Base-by-base conservation (phyloP, 179 eudicot species). In the Heliamphora pulchella region DNA sequence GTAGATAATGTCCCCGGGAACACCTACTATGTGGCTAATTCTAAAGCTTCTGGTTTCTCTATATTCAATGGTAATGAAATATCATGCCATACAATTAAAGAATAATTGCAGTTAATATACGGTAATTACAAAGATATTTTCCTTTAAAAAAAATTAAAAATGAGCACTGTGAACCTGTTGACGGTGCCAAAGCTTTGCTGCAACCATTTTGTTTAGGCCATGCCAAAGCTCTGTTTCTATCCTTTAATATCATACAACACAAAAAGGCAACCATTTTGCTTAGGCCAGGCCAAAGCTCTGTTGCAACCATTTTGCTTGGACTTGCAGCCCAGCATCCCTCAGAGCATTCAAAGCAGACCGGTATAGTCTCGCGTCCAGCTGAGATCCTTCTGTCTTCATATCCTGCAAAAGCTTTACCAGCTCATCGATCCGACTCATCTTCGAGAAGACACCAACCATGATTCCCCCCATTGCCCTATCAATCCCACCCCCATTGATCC, bases 361-460 rank as follows among this genome's bases (percentile, higher is more conserved):
- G 64, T 91, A 90, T 5, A 96, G 89, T 69, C 99, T 85, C 46
- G 63, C 89, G 79, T 96, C 99, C 81, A 94, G 53, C 54, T 63
- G 78, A 15, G 87, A 86, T 78, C 93, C 96, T 41, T 94, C 87
- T 0, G 71, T 80, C 68, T 88, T 92, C 93, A 94, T 86, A 82
- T 91, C 90, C 77, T 87, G 92, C 89, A 96, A 77, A 18, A 96
- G 90, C 84, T 87, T 89, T 41, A 96, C 90, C 84, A 94, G 80
- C 78, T 92, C 93, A 71, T 96, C 93, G 0, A 91, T 79, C 59
- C 89, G 76, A 71, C 84, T 94, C 59, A 76, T 84, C 88, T 94
- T 96, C 0, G 99, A 96, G 83, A 87, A 88, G 0, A 96, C 91
- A 4, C 93, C 85, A 11, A 96, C 99, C 99, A 96, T 96, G 2